A percentile compares a stretch with the other conserved stretches of the same genome.
Conservation (phyloP, 1,139 yeast genomes). For the Lodderomyces margitis region DNA sequence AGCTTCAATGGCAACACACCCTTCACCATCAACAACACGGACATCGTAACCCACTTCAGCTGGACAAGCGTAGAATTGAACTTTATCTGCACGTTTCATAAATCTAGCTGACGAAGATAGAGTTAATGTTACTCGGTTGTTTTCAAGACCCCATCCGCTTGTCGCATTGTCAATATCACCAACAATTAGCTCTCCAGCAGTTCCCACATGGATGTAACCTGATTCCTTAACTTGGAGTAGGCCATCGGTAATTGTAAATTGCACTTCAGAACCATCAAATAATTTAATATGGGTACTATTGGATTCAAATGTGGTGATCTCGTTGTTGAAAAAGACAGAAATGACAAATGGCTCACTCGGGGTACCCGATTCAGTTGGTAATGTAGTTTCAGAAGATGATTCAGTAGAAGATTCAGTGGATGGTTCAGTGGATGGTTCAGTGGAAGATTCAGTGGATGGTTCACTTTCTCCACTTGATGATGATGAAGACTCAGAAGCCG, state of each 20-base stretch:
- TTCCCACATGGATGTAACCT: slow-evolving; percentile 3
- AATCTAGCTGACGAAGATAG: not conserved
- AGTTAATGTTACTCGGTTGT: slow-evolving; percentile 2
- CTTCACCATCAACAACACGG: slow-evolving; percentile 5
- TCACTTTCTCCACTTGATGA: not conserved
- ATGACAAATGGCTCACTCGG: slow-evolving; percentile 30
- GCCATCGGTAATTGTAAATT: slow-evolving; percentile 5
- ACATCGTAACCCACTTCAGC: slow-evolving; percentile 7
- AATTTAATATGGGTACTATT: slow-evolving; percentile 7
- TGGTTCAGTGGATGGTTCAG: slow-evolving; percentile 5
- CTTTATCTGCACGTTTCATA: slow-evolving; percentile 5
- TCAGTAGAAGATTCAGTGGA: not conserved
- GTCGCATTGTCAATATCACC: slow-evolving; percentile 5
- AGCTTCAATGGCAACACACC: slow-evolving; percentile 2
- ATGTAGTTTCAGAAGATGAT: not conserved
- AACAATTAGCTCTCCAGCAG: slow-evolving; percentile 3
- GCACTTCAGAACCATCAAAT: slow-evolving; percentile 5
- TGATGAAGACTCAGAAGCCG: slow-evolving; percentile 5
- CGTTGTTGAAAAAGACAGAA: slow-evolving; percentile 1
- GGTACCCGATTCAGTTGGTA: slow-evolving; percentile 3
- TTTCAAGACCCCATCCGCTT: slow-evolving; percentile 4
- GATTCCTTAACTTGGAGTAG: not conserved
- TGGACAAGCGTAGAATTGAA: slow-evolving; percentile 7
- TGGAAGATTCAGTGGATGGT: slow-evolving; percentile 3
- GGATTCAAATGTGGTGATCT: slow-evolving; percentile 3